Conservation (phyloP, 768 basidiomycete genomes). For the Russula ochroleuca region DNA sequence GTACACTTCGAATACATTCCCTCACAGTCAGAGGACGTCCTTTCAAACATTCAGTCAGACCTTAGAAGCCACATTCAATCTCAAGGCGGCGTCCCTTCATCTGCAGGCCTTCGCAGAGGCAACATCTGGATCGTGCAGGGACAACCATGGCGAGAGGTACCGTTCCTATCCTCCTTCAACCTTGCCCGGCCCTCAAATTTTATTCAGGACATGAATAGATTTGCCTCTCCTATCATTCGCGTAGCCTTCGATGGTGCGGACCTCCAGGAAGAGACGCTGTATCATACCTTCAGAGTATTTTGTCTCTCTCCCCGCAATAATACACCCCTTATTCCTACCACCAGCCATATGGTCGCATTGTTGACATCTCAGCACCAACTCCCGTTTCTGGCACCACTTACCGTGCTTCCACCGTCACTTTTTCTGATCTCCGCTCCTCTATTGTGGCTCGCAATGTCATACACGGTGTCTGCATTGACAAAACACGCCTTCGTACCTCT, state of each 20-base stretch:
- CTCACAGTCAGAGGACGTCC: constrained; percentile 30
- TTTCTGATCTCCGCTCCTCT: constrained; percentile 60
- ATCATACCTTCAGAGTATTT: constrained; percentile 70
- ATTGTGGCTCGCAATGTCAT: constrained; percentile 79
- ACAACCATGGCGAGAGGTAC: constrained; percentile 75
- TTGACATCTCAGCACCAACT: constrained; percentile 55
- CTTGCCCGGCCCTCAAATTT: not conserved
- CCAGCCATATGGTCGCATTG: constrained; percentile 80
- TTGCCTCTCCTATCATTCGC: constrained; percentile 64
- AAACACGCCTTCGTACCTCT: constrained; percentile 48
- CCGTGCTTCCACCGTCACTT: constrained; percentile 63
- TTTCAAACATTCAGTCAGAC: constrained; percentile 47
- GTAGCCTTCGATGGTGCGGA: constrained; percentile 91
- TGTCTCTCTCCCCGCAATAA: constrained; percentile 4
- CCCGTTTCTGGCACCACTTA: constrained; percentile 61
- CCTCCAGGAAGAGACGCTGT: constrained; percentile 72
- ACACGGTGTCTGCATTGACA: constrained; percentile 49
- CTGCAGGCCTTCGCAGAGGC: constrained; percentile 50
- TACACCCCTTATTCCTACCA: constrained; percentile 8
- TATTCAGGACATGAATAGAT: constrained; percentile 77
- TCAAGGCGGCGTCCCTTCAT: constrained; percentile 59
- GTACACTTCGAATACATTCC: constrained; percentile 62
- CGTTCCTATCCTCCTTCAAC: not conserved
- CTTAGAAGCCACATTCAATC: constrained; percentile 44
- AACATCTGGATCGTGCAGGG: constrained; percentile 73